Conservation (phyloP, 2,329 filamentous ascomycete genomes). For the Penicillium sp. region DNA sequence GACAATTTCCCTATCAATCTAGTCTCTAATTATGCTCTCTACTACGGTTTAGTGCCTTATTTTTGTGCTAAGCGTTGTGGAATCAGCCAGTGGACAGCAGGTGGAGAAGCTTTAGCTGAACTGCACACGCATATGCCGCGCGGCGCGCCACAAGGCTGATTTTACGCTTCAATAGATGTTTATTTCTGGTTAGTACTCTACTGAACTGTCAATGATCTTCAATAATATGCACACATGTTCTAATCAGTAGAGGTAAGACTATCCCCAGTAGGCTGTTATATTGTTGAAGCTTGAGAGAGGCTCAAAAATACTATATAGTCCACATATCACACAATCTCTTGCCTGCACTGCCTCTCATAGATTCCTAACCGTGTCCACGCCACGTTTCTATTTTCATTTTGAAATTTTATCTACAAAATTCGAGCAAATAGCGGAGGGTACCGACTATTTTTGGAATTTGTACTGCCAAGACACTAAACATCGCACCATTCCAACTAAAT, state of each 20-base stretch:
- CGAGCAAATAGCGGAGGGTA: neutral
- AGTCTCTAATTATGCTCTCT: neutral
- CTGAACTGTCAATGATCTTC: neutral
- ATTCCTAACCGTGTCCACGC: neutral
- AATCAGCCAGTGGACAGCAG: neutral
- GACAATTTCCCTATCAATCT: neutral
- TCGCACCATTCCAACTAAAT: neutral
- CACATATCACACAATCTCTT: neutral
- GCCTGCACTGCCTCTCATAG: neutral
- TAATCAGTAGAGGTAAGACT: neutral
- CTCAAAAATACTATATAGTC: neutral
- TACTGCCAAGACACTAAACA: neutral
- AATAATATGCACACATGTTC: neutral
- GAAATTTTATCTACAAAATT: neutral
- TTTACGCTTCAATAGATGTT: neutral
- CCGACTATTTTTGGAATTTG: neutral
- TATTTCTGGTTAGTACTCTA: neutral
- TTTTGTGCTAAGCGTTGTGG: neutral
- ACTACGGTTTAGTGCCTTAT: neutral
- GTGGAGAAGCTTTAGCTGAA: neutral
- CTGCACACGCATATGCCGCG: neutral
- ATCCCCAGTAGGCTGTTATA: neutral
- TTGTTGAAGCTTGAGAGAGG: neutral
- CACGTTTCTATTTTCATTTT: neutral
- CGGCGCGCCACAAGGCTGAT: neutral